Conservation (phyloP, 257 asterid species). For the Solanum bulbocastanum region DNA sequence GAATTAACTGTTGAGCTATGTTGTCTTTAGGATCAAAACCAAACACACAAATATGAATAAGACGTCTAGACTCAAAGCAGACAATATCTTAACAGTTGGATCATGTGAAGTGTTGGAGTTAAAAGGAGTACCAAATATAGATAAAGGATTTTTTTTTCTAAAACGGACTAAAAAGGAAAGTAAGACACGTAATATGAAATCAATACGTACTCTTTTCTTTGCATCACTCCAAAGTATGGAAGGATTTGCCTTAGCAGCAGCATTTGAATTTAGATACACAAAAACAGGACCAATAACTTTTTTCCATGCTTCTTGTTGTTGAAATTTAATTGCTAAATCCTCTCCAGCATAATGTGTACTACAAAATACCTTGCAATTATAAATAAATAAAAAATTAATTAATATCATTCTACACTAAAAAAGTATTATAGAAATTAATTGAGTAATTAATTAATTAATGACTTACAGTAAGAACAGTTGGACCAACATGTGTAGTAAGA, state of each 20-base stretch:
- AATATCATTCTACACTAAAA: not conserved
- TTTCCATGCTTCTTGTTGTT: conserved; percentile 45
- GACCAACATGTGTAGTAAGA: conserved; percentile 65
- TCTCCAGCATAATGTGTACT: conserved; percentile 62
- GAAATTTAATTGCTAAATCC: conserved; percentile 29
- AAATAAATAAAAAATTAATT: not conserved
- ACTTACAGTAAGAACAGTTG: conserved; percentile 41
- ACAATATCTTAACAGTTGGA: not conserved
- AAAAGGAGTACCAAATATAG: not conserved
- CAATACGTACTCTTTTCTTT: conserved; percentile 25
- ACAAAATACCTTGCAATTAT: conserved; percentile 39
- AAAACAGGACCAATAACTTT: conserved; percentile 60
- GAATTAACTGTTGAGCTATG: not conserved
- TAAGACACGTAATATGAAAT: not conserved
- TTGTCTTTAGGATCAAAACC: not conserved
- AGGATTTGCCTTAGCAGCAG: conserved; percentile 20
- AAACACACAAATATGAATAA: accelerated
- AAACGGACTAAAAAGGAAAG: not conserved
- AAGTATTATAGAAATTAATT: not conserved
- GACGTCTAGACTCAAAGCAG: accelerated
- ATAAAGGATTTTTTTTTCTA: not conserved
- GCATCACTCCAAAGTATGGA: conserved; percentile 58
- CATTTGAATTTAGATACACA: conserved; percentile 39
- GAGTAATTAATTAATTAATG: not conserved
- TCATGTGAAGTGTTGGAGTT: not conserved